Percentiles rank a stretch among this genome's conserved stretches.
phyloP scores from a whole-genome alignment of 768 basidiomycete species.

The Steccherinum ochraceum region DNA sequence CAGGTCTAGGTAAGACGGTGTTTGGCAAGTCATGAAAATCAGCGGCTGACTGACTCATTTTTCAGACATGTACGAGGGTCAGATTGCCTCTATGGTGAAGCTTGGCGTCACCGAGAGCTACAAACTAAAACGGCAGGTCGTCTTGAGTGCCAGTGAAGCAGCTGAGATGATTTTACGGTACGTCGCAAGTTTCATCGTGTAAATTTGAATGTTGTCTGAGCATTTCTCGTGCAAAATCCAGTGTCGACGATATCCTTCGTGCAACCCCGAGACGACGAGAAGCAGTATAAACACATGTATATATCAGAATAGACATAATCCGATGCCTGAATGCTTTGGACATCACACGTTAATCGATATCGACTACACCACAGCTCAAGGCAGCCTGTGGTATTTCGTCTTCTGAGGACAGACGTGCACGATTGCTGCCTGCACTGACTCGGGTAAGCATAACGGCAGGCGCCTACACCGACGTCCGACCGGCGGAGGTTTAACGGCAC shows the following conservation, averaged over 20 bases:
- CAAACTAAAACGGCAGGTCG: constrained; percentile 94
- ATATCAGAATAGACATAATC: too few species aligned
- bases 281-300: constrained; percentile 6
- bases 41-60: constrained; percentile 47
- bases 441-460: too few species aligned
- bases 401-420: too few species aligned
- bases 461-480: too few species aligned
- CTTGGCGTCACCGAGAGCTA: constrained; percentile 95
- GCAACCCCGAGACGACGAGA: constrained; percentile 12
- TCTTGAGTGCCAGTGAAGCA: constrained; percentile 91
- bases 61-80: constrained; percentile 83
- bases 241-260: constrained; percentile 14
- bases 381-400: too few species aligned
- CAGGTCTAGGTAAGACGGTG: constrained; percentile 90
- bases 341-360: too few species aligned
- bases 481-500: too few species aligned
- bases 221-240: background rate
- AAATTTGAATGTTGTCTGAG: background rate
- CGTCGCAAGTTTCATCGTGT: constrained; percentile 16
- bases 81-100: constrained; percentile 80
- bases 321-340: too few species aligned
- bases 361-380: too few species aligned
- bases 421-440: too few species aligned
- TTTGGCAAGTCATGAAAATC: constrained; percentile 26
- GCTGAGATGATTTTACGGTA: constrained; percentile 98